phyloP scores from a whole-genome alignment of 1,139 yeast species.

The Taiozyma onychis region DNA sequence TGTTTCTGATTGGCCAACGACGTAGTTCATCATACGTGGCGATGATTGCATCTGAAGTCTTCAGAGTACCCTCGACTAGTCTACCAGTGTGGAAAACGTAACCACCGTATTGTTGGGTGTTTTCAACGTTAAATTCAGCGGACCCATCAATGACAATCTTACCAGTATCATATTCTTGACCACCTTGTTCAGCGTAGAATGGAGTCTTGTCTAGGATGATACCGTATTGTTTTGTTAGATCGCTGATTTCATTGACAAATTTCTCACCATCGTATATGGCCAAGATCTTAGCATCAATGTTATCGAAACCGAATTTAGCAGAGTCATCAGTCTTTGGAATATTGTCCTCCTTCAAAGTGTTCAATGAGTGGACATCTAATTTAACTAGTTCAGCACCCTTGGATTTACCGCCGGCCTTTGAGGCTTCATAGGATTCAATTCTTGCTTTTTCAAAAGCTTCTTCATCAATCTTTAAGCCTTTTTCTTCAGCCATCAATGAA shows the following conservation, averaged over 20 bases:
- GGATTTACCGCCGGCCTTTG: constrained; percentile 78
- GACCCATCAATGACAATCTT: constrained; percentile 82
- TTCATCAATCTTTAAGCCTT: constrained; percentile 90
- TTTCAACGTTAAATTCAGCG: constrained; percentile 82
- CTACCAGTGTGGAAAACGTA: constrained; percentile 93
- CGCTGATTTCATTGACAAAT: constrained; percentile 46
- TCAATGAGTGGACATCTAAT: constrained; percentile 86
- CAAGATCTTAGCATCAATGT: constrained; percentile 56
- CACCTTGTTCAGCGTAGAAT: constrained; percentile 98
- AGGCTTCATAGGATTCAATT: constrained; percentile 86
- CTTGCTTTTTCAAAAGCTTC: constrained; percentile 87
- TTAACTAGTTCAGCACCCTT: constrained; percentile 58
- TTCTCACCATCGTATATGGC: constrained; percentile 66
- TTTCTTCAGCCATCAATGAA: constrained; percentile 97
- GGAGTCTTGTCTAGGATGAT: constrained; percentile 83
- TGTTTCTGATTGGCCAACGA: constrained; percentile 95
- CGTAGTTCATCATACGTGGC: constrained; percentile 90
- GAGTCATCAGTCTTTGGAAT: constrained; percentile 82
- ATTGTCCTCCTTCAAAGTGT: constrained; percentile 52
- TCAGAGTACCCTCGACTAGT: constrained; percentile 68
- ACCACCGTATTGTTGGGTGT: constrained; percentile 91
- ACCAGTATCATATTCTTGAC: constrained; percentile 97
- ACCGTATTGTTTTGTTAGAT: constrained; percentile 59
- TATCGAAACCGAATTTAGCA: constrained; percentile 63
- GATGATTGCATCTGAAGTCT: constrained; percentile 64